phyloP scores from a whole-genome alignment of 164 flowering plant species.

The Nymphaea thermarum region DNA sequence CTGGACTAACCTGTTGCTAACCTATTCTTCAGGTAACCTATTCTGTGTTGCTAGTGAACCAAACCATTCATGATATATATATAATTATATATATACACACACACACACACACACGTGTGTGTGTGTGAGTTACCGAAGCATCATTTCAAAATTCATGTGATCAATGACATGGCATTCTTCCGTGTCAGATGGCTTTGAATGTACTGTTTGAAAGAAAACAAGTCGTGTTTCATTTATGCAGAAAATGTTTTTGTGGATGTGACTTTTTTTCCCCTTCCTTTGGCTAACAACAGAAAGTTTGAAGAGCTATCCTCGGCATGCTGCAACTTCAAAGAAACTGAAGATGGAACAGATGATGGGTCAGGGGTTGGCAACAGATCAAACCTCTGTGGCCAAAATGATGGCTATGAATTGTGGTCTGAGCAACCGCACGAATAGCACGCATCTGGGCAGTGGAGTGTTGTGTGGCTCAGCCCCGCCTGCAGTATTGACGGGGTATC shows the following conservation, averaged over 20 bases:
- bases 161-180: neutral
- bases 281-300: conserved; percentile 52
- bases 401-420: conserved; percentile 59
- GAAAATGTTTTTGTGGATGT: neutral
- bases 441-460: conserved; percentile 30
- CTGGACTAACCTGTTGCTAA: no score
- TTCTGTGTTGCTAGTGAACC: no score
- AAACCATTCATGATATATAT: no score
- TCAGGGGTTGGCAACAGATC: conserved; percentile 58
- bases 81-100: no score
- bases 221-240: neutral
- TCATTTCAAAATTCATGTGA: no score
- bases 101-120: no score
- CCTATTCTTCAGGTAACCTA: no score
- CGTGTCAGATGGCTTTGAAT: neutral
- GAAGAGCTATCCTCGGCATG: conserved; percentile 66
- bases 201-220: neutral
- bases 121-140: no score
- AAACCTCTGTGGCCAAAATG: conserved; percentile 45
- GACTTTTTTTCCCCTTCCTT: conserved; percentile 3
- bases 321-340: conserved; percentile 59
- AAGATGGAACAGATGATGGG: conserved; percentile 60
- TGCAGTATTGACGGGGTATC: conserved; percentile 56
- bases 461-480: conserved; percentile 43
- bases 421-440: conserved; percentile 33